phyloP scores from a whole-genome alignment of 2,329 filamentous ascomycete species.

The Pleomassaria siparia region DNA sequence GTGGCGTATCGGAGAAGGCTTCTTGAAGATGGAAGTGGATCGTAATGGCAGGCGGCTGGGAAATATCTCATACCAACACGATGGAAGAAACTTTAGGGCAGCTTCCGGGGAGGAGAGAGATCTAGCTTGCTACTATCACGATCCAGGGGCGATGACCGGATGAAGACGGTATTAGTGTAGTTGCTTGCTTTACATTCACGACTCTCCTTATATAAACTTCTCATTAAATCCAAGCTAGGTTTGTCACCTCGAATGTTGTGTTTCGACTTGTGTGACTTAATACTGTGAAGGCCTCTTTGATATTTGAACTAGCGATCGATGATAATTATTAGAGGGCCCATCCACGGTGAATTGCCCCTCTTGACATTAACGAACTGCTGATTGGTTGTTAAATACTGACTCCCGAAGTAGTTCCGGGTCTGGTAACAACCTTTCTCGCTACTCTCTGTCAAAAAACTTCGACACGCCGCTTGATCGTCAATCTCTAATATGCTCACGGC shows the following conservation, averaged over 20 bases:
- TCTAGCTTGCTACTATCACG: conserved; percentile 30
- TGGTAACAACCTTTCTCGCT: conserved; percentile 32
- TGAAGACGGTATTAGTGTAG: conserved; percentile 6
- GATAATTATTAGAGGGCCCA: too few relatives aligned
- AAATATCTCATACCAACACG: conserved; percentile 11
- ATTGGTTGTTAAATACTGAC: conserved; percentile 19
- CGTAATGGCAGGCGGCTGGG: conserved; percentile 24
- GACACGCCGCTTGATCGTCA: conserved; percentile 2
- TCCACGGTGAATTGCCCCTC: too few relatives aligned
- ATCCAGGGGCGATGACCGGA: conserved; percentile 11
- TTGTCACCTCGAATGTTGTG: neutral
- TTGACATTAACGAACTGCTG: conserved; percentile 11
- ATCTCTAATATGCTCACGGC: conserved; percentile 33
- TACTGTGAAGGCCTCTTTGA: too few relatives aligned
- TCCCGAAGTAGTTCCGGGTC: conserved; percentile 22
- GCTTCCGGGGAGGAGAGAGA: conserved; percentile 32
- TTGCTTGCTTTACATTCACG: conserved; percentile 18
- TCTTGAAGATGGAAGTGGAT: conserved; percentile 17
- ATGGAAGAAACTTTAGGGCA: conserved; percentile 15
- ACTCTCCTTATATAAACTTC: conserved; percentile 15
- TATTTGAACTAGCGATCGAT: too few relatives aligned
- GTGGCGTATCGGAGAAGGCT: conserved; percentile 10
- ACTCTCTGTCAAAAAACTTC: conserved; percentile 5
- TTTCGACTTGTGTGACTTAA: too few relatives aligned
- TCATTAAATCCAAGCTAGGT: neutral